Percentiles rank a stretch among this genome's conserved stretches.
These are phyloP conservation scores for Lasiodiplodia theobromae DNA, from an alignment of 2,329 filamentous ascomycete genomes.

Conservation along the genomic window DNA sequence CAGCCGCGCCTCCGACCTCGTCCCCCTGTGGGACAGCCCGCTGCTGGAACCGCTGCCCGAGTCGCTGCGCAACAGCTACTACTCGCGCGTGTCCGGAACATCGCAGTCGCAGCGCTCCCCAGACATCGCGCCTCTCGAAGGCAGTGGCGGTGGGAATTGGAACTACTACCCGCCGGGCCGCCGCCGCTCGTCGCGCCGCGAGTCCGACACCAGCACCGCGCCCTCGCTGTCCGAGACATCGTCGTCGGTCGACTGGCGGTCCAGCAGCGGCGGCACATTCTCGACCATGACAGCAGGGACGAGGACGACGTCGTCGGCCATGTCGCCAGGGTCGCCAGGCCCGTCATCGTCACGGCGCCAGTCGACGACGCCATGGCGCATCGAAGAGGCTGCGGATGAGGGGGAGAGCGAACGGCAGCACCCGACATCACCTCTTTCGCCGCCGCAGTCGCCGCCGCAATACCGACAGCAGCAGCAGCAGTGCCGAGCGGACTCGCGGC, in stretches of 20 bases:
- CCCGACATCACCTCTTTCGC: background rate
- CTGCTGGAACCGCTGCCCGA: constrained; percentile 24
- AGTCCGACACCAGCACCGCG: constrained; percentile 22
- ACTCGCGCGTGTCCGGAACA: background rate
- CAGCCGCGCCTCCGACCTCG: constrained; percentile 19
- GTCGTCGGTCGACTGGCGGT: constrained; percentile 12
- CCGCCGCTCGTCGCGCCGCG: constrained; percentile 3
- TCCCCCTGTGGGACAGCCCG: constrained; percentile 15
- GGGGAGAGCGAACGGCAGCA: constrained; percentile 1
- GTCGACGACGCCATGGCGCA: constrained; percentile 12
- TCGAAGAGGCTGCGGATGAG: constrained; percentile 4
- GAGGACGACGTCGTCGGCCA: background rate
- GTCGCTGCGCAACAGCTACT: constrained; percentile 16
- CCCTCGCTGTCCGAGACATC: constrained; percentile 24
- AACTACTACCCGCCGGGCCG: background rate
- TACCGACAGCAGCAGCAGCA: background rate
- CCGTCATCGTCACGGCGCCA: background rate
- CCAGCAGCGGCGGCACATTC: constrained; percentile 15
- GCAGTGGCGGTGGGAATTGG: background rate
- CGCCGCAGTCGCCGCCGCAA: no score
- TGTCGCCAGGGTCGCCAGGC: constrained; percentile 4
- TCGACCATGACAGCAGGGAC: background rate
- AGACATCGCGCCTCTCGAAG: background rate
- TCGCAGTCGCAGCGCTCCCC: constrained; percentile 18
- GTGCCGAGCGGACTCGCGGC: constrained; percentile 3